These are phyloP conservation scores for Gossypium davidsonii DNA, from an alignment of 441 rosid species.

Conservation along the genomic window DNA sequence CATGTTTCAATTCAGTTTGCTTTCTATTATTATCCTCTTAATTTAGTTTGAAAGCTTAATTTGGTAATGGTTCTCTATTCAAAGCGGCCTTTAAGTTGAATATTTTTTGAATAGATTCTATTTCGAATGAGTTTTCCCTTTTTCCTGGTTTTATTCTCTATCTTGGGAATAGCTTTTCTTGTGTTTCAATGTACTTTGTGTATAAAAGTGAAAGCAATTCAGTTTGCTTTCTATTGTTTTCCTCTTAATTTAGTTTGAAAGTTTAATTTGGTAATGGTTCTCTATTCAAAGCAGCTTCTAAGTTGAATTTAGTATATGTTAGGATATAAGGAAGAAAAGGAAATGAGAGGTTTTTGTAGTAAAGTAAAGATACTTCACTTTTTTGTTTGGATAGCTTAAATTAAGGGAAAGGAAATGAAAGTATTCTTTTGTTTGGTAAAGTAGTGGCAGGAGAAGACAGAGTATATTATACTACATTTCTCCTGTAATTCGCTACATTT, in stretches of 20 bases:
- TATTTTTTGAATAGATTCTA: no score
- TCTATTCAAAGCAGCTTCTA: neutral
- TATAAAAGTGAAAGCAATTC: no score
- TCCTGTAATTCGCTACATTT: neutral
- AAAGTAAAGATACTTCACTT: no score
- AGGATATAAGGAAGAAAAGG: no score
- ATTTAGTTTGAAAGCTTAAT: no score
- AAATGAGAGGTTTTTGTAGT: no score
- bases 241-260: neutral
- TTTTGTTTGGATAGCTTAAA: neutral
- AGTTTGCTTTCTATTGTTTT: neutral
- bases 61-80: no score
- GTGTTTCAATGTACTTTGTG: no score
- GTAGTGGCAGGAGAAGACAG: neutral
- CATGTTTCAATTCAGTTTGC: neutral
- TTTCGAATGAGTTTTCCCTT: no score
- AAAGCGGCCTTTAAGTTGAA: no score
- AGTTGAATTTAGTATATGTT: neutral
- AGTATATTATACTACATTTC: neutral
- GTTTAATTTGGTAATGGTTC: neutral
- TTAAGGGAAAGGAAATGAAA: neutral
- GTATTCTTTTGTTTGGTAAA: neutral
- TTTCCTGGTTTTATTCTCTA: no score
- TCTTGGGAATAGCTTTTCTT: no score
- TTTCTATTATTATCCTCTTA: neutral